Conservation (phyloP, 2,329 filamentous ascomycete species). For the Ophiostoma sp. region DNA sequence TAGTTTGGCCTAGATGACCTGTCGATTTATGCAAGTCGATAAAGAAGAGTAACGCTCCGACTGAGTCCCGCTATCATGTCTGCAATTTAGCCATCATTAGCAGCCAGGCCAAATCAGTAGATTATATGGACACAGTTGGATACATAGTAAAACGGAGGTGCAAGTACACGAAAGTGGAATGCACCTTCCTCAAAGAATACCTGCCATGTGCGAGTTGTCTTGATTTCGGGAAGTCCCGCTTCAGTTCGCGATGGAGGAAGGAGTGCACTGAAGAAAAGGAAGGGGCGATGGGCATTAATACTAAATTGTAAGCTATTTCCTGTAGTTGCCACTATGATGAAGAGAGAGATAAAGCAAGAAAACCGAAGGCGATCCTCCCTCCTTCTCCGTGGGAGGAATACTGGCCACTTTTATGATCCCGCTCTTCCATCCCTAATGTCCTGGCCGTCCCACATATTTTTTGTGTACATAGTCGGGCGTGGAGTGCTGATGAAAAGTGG, state of each 20-base stretch:
- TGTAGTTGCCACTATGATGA: too few relatives aligned
- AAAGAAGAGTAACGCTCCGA: neutral
- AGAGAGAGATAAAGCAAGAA: too few relatives aligned
- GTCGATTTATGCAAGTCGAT: neutral
- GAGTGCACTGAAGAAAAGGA: neutral
- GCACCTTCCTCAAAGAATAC: too few relatives aligned
- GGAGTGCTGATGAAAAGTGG: neutral
- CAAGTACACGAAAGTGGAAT: neutral
- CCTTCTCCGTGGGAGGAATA: neutral
- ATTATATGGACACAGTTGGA: too few relatives aligned
- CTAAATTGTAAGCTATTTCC: too few relatives aligned
- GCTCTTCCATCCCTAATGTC: neutral
- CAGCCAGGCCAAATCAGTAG: neutral
- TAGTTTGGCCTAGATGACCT: neutral
- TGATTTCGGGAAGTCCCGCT: too few relatives aligned
- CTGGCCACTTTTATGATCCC: neutral
- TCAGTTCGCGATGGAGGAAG: neutral
- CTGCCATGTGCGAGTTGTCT: too few relatives aligned
- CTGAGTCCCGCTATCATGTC: neutral
- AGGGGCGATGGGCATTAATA: neutral
- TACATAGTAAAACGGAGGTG: neutral
- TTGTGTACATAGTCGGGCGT: neutral
- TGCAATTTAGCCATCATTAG: neutral
- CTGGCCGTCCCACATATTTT: neutral
- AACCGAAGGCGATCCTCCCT: neutral